Conservation (phyloP, 2,329 filamentous ascomycete species). For the Fusarium sp. region DNA sequence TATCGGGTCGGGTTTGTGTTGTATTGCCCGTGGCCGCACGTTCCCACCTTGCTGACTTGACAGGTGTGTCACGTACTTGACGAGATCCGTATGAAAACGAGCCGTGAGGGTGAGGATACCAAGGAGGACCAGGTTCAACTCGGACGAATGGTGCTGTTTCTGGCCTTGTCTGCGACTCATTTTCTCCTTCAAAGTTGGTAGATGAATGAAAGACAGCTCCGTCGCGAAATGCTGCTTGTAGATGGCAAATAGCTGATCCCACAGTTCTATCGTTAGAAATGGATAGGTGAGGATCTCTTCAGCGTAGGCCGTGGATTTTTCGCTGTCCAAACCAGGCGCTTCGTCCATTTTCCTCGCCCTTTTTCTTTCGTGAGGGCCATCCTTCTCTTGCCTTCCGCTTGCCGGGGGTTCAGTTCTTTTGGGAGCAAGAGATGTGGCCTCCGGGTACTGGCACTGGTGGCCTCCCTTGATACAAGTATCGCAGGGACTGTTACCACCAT, state of each 20-base stretch:
- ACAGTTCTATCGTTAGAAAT: slow-evolving; percentile 72
- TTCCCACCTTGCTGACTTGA: slow-evolving; percentile 49
- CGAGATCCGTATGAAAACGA: slow-evolving; percentile 73
- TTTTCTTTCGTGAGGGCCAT: slow-evolving; percentile 62
- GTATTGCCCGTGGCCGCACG: slow-evolving; percentile 50
- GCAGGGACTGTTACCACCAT: slow-evolving; percentile 77
- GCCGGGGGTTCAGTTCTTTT: slow-evolving; percentile 57
- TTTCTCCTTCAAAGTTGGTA: slow-evolving; percentile 70
- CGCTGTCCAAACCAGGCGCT: slow-evolving; percentile 52
- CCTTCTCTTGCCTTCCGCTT: slow-evolving; percentile 55
- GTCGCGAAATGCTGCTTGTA: slow-evolving; percentile 79
- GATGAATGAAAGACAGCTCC: slow-evolving; percentile 78
- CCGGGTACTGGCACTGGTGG: slow-evolving; percentile 79
- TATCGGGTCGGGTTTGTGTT: slow-evolving; percentile 60
- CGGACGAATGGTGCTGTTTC: slow-evolving; percentile 53
- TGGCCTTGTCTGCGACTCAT: slow-evolving; percentile 56
- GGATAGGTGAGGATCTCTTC: slow-evolving; percentile 72
- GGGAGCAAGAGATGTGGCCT: slow-evolving; percentile 49
- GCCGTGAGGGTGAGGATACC: slow-evolving; percentile 77
- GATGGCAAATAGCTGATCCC: slow-evolving; percentile 76
- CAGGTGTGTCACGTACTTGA: slow-evolving; percentile 63
- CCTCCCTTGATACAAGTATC: slow-evolving; percentile 79
- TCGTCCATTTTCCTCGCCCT: slow-evolving; percentile 59
- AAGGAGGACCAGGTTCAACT: slow-evolving; percentile 70
- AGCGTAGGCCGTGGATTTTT: slow-evolving; percentile 53